Conservation (phyloP, 225 moss, liverwort and hornwort species). For the Straminergon stramineum region DNA sequence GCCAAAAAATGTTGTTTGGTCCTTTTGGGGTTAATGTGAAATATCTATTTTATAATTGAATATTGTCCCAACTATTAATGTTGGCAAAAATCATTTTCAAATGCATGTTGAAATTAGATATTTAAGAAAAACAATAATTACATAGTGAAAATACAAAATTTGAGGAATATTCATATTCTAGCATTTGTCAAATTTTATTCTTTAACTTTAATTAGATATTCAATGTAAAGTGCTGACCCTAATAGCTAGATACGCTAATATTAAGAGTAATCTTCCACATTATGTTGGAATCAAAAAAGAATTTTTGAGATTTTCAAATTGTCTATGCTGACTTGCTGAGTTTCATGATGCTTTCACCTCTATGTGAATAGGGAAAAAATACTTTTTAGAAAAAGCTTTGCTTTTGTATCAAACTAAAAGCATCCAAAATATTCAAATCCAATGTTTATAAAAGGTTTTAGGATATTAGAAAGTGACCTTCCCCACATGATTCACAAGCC, state of each 20-base stretch:
- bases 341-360: background rate
- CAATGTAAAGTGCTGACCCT: fast-evolving
- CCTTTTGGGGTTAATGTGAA: too few species aligned
- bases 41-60: too few species aligned
- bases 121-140: too few species aligned
- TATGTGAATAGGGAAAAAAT: background rate
- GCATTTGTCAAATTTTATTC: background rate
- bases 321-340: background rate
- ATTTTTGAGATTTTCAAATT: background rate
- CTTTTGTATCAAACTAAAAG: background rate
- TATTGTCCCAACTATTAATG: fast-evolving
- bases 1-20: too few species aligned
- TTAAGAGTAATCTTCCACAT: background rate
- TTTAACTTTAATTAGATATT: background rate
- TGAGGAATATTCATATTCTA: background rate
- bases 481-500: fast-evolving
- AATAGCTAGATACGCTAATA: fast-evolving
- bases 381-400: background rate
- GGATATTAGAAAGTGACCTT: background rate
- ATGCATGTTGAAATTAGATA: background rate
- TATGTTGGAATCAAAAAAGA: background rate
- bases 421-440: background rate
- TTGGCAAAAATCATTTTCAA: background rate
- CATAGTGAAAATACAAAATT: background rate
- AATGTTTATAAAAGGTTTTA: background rate